Conservation (phyloP, 805 yeast species). For the Komagataella phaffii region DNA sequence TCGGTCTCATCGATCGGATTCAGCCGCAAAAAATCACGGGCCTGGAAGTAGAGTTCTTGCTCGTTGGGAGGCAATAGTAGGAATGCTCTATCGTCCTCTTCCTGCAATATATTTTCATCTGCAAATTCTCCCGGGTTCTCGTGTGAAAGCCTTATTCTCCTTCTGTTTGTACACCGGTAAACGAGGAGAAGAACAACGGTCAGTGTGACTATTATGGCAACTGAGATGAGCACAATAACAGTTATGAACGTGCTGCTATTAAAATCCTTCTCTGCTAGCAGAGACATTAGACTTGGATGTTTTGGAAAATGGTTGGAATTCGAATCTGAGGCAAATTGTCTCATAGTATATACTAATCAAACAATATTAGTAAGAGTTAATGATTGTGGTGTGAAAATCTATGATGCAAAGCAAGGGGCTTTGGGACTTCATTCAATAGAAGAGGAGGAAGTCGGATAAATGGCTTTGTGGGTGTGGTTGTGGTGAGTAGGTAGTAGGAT, state of each 20-base stretch:
- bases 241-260: conserved; percentile 5
- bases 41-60: conserved; percentile 55
- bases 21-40: conserved; percentile 35
- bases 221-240: conserved; percentile 12
- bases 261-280: background rate
- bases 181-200: conserved; percentile 6
- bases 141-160: conserved; percentile 11
- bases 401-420: background rate
- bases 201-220: conserved; percentile 7
- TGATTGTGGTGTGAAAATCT: background rate
- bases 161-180: conserved; percentile 4
- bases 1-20: conserved; percentile 22
- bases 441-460: background rate
- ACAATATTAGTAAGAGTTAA: background rate
- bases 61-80: conserved; percentile 53
- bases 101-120: conserved; percentile 43
- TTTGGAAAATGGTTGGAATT: background rate
- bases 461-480: background rate
- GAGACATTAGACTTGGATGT: background rate
- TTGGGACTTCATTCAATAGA: background rate
- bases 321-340: background rate
- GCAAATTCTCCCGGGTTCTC: conserved; percentile 47
- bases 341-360: background rate
- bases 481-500: background rate
- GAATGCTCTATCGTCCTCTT: conserved; percentile 44